These are phyloP conservation scores for Moricandia arvensis DNA, from an alignment of 345 rosid genomes.

Conservation along the genomic window DNA sequence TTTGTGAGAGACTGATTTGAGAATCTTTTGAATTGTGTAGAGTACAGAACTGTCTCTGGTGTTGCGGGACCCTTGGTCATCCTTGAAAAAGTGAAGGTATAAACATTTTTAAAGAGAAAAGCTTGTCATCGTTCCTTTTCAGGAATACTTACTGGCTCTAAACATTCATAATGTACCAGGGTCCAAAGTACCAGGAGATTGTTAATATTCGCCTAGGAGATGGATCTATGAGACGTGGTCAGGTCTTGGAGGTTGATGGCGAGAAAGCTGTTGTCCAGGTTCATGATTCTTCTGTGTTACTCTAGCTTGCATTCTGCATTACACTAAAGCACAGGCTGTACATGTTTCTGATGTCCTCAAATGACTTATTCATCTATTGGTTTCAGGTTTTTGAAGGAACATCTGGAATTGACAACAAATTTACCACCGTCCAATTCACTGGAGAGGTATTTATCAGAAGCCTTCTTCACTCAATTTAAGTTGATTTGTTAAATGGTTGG, in stretches of 20 bases:
- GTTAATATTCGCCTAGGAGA: constrained; percentile 94
- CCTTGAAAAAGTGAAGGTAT: constrained; percentile 95
- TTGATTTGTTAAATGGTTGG: neutral
- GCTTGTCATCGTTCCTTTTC: neutral
- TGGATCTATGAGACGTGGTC: constrained; percentile 93
- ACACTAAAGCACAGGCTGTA: neutral
- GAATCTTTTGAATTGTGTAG: constrained; percentile 43
- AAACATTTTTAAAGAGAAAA: neutral
- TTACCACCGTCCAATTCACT: constrained; percentile 86
- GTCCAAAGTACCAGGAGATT: constrained; percentile 97
- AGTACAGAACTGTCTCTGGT: constrained; percentile 96
- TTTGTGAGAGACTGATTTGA: constrained; percentile 22
- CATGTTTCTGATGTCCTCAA: neutral
- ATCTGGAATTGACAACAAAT: constrained; percentile 96
- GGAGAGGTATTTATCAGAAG: constrained; percentile 60
- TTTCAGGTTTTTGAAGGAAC: constrained; percentile 92
- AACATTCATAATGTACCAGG: constrained; percentile 41
- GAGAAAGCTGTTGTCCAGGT: constrained; percentile 99
- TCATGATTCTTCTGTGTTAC: neutral
- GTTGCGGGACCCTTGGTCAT: constrained; percentile 99
- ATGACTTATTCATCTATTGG: neutral
- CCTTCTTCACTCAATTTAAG: neutral
- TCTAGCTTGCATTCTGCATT: neutral
- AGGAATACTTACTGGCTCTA: neutral
- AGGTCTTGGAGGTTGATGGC: constrained; percentile 98